phyloP scores from a whole-genome alignment of 257 asterid species.

The Ballota nigra region DNA sequence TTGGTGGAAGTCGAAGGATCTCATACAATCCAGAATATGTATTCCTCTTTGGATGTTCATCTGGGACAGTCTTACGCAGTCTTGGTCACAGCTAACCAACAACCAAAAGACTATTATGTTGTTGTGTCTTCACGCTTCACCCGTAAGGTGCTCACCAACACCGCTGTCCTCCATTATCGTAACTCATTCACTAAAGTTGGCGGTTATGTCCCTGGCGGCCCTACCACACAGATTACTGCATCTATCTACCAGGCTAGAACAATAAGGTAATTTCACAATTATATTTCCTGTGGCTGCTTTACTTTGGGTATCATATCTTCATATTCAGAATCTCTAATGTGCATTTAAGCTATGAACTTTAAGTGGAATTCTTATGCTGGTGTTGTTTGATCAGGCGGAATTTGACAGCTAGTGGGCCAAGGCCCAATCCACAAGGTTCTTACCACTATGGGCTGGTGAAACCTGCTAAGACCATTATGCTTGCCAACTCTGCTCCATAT shows the following conservation, averaged over 20 bases:
- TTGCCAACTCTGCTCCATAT: constrained; percentile 81
- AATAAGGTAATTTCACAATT: constrained; percentile 56
- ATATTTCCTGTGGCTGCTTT: background rate
- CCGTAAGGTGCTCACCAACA: constrained; percentile 63
- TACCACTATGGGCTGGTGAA: constrained; percentile 91
- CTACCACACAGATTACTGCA: constrained; percentile 62
- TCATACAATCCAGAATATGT: constrained; percentile 75
- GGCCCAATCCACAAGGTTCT: constrained; percentile 98
- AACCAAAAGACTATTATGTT: constrained; percentile 76
- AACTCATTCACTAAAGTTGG: constrained; percentile 66
- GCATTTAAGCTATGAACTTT: background rate
- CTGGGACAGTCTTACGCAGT: constrained; percentile 90
- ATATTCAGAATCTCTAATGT: too few species aligned
- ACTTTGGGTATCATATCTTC: background rate
- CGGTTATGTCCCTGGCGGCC: constrained; percentile 80
- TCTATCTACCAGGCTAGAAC: constrained; percentile 90
- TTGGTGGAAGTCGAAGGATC: constrained; percentile 98
- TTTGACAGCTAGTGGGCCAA: constrained; percentile 91
- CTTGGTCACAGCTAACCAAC: constrained; percentile 79
- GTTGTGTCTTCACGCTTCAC: constrained; percentile 84
- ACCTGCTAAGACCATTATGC: constrained; percentile 69
- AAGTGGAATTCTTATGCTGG: constrained; percentile 5
- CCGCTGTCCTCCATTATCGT: constrained; percentile 86
- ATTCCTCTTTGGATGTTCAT: constrained; percentile 75
- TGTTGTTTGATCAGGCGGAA: constrained; percentile 59